These are phyloP conservation scores for Cladophialophora chaetospira DNA, from an alignment of 2,329 filamentous ascomycete species.

Conservation along the genomic window DNA sequence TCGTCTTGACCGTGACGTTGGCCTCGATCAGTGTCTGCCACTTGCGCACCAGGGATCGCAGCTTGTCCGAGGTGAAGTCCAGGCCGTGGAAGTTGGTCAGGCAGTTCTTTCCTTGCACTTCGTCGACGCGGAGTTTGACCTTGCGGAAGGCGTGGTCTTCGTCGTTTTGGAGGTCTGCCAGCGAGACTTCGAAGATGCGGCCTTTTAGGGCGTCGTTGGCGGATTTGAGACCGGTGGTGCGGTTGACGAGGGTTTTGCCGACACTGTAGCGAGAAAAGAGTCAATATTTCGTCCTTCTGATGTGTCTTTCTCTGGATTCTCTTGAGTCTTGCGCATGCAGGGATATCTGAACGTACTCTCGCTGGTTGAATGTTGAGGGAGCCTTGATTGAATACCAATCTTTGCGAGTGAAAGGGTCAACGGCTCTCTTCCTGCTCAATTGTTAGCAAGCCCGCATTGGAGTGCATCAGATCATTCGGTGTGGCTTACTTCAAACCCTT, in stretches of 20 bases:
- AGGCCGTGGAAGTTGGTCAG: constrained; percentile 99
- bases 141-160: constrained; percentile 99
- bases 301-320: neutral
- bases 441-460: neutral
- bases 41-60: constrained; percentile 98
- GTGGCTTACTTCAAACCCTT: constrained; percentile 70
- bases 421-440: constrained; percentile 84
- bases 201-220: constrained; percentile 99
- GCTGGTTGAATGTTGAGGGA: constrained; percentile 89
- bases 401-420: constrained; percentile 97
- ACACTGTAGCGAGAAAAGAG: constrained; percentile 65
- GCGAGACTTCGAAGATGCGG: constrained; percentile 97
- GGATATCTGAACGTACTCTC: constrained; percentile 82
- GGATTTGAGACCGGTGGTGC: constrained; percentile 99
- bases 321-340: neutral
- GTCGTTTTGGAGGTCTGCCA: constrained; percentile 99
- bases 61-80: constrained; percentile 99
- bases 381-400: constrained; percentile 99
- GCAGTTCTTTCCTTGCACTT: constrained; percentile 99
- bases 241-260: constrained; percentile 99
- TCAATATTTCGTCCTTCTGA: constrained; percentile 2
- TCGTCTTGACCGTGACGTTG: constrained; percentile 99
- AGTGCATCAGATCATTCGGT: neutral
- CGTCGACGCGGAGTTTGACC: constrained; percentile 97
- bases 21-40: constrained; percentile 99